Conservation (phyloP, 2,329 filamentous ascomycete genomes). For the Pseudopyrenochaeta lycopersici region DNA sequence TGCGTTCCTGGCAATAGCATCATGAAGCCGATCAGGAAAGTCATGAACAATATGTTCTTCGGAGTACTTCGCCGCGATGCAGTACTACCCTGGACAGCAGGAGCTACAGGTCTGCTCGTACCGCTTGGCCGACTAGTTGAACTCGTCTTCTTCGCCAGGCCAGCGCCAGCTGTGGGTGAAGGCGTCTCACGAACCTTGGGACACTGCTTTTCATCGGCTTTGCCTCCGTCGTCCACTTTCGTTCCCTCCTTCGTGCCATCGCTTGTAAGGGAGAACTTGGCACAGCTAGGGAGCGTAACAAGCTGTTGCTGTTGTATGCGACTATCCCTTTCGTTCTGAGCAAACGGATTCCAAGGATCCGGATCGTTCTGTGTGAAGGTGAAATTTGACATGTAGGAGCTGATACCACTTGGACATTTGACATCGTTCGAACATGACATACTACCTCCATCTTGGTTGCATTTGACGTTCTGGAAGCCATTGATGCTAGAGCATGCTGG, state of each 20-base stretch:
- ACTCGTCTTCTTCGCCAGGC: constrained; percentile 1
- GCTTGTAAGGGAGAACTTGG: constrained; percentile 25
- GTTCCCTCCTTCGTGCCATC: constrained; percentile 34
- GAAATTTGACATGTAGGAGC: constrained; percentile 31
- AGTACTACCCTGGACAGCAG: constrained; percentile 6
- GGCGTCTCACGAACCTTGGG: constrained; percentile 17
- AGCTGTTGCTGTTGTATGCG: constrained; percentile 26
- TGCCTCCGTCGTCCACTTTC: constrained; percentile 11
- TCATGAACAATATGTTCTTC: constrained; percentile 11
- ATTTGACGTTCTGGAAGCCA: constrained; percentile 26
- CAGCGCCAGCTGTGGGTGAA: constrained; percentile 6
- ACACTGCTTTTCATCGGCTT: constrained; percentile 7
- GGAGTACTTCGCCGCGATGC: constrained; percentile 3
- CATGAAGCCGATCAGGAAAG: constrained; percentile 17
- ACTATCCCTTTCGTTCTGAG: constrained; percentile 21
- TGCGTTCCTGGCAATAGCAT: constrained; percentile 14
- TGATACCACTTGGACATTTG: constrained; percentile 24
- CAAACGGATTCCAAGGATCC: constrained; percentile 23
- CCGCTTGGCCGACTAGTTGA: neutral
- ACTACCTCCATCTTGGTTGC: constrained; percentile 22
- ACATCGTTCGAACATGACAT: constrained; percentile 28
- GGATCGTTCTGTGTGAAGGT: constrained; percentile 32
- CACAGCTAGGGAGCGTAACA: constrained; percentile 22
- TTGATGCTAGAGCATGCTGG: constrained; percentile 26
- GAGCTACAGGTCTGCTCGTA: constrained; percentile 2